These are phyloP conservation scores for Lactarius deliciosus DNA, from an alignment of 768 basidiomycete species.

Conservation along the genomic window DNA sequence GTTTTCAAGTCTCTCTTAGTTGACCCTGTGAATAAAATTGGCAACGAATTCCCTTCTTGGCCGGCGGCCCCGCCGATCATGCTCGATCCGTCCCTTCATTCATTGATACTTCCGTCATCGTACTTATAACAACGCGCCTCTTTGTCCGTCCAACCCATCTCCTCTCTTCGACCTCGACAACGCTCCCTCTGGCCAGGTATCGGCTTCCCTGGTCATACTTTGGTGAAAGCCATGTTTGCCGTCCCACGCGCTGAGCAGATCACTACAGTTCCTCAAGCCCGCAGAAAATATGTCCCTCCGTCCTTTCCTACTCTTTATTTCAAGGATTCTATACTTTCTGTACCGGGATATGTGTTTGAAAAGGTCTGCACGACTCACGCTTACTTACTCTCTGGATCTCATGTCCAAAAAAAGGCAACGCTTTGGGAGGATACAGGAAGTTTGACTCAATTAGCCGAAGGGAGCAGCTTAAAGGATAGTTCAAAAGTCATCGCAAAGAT, in stretches of 20 bases:
- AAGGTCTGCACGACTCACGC: conserved; percentile 44
- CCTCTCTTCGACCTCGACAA: not conserved
- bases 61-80: conserved; percentile 19
- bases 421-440: conserved; percentile 75
- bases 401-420: conserved; percentile 43
- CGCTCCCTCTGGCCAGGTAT: not conserved
- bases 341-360: conserved; percentile 74
- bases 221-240: conserved; percentile 12
- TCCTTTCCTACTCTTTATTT: conserved; percentile 60
- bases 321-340: conserved; percentile 51
- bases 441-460: conserved; percentile 66
- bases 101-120: not conserved
- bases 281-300: conserved; percentile 55
- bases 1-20: not conserved
- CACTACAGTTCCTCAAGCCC: conserved; percentile 21
- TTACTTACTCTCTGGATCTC: conserved; percentile 2
- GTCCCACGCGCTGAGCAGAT: conserved; percentile 13
- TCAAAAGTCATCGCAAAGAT: conserved; percentile 71
- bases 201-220: not conserved
- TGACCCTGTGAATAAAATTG: conserved; percentile 1
- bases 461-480: conserved; percentile 67
- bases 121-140: conserved; percentile 11
- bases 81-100: conserved; percentile 20
- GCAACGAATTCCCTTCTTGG: not conserved
- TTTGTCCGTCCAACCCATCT: not conserved